Evolutionary conservation across 2,329 filamentous ascomycete species (phyloP).

Genomic region (Aspergillus persii): DNA sequence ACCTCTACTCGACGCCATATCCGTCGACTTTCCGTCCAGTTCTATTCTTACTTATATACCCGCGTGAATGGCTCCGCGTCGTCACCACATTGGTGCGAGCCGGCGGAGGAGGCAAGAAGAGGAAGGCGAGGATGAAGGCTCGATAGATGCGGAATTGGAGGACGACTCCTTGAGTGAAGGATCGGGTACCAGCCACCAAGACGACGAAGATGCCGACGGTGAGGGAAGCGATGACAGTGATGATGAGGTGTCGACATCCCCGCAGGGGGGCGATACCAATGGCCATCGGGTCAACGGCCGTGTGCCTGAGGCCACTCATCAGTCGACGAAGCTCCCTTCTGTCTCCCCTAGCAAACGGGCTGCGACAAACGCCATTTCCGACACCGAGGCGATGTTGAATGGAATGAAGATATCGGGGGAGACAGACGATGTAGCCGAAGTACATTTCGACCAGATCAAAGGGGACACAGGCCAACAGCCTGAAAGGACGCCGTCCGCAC

Average conservation of each 20-base stretch:
- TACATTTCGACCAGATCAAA: conserved; percentile 52
- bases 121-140: conserved; percentile 50
- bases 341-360: conserved; percentile 30
- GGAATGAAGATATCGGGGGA: conserved; percentile 51
- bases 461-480: conserved; percentile 27
- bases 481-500: conserved; percentile 41
- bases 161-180: conserved; percentile 65
- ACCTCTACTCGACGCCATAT: background rate
- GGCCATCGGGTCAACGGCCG: conserved; percentile 27
- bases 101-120: conserved; percentile 47
- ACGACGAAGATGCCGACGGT: conserved; percentile 59
- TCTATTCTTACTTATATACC: conserved; percentile 2
- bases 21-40: background rate
- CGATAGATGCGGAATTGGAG: conserved; percentile 50
- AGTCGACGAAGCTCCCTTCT: conserved; percentile 36
- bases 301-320: conserved; percentile 24
- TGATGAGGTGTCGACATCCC: conserved; percentile 41
- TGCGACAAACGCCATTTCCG: conserved; percentile 44
- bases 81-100: conserved; percentile 45
- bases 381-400: conserved; percentile 62
- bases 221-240: conserved; percentile 59
- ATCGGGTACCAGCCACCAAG: conserved; percentile 56
- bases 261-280: conserved; percentile 22
- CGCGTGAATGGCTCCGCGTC: conserved; percentile 42
- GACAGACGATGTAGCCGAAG: conserved; percentile 35